Percentiles rank a stretch among this genome's conserved stretches.
phyloP scores from a whole-genome alignment of 208 protist species.

The Borovskyia barvae region DNA sequence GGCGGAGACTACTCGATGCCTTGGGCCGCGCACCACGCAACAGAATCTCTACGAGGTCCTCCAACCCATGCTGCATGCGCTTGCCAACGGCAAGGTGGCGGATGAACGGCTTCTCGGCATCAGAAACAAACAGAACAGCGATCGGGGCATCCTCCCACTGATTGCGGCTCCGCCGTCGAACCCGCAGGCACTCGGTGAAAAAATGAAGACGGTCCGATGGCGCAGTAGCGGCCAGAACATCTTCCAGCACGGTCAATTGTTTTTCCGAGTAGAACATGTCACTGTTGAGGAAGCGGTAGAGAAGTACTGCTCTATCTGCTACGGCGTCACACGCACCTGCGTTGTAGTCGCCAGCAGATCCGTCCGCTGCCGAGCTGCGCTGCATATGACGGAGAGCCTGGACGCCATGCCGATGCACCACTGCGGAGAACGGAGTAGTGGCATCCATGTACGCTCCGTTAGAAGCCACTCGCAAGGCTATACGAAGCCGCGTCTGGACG shows the following conservation, averaged over 20 bases:
- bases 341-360: not conserved
- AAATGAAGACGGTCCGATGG: conserved; percentile 50
- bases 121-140: conserved; percentile 56
- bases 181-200: conserved; percentile 70
- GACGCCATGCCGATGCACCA: conserved; percentile 16
- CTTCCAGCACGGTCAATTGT: conserved; percentile 60
- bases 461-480: conserved; percentile 52
- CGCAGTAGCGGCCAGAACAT: conserved; percentile 32
- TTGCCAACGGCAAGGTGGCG: conserved; percentile 42
- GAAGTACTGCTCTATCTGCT: conserved; percentile 34
- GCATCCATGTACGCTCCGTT: conserved; percentile 52
- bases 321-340: not conserved
- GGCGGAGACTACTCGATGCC: conserved; percentile 6
- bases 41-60: conserved; percentile 31
- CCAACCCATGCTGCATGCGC: conserved; percentile 29
- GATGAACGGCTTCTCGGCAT: conserved; percentile 23
- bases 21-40: conserved; percentile 19
- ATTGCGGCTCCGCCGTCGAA: conserved; percentile 65
- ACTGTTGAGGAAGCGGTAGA: conserved; percentile 83
- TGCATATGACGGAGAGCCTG: conserved; percentile 19
- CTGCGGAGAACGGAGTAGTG: conserved; percentile 27
- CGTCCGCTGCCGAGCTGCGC: not conserved
- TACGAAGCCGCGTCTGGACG: conserved; percentile 16
- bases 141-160: conserved; percentile 80
- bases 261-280: conserved; percentile 81